Conservation (phyloP, 768 basidiomycete species). For the Naematelia aurantialba region DNA sequence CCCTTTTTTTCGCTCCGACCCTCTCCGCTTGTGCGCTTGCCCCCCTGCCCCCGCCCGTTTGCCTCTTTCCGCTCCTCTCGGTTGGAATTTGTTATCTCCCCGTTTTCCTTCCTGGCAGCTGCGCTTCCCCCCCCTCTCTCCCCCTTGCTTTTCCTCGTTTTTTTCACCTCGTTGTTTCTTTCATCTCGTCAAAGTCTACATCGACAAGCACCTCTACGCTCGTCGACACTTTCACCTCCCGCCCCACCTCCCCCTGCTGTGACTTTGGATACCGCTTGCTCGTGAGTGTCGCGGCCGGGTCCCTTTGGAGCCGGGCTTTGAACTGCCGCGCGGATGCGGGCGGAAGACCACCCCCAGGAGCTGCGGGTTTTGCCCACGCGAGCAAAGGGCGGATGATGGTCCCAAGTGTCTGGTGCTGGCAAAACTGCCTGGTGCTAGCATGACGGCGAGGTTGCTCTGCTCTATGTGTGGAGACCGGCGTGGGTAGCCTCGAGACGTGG, state of each 20-base stretch:
- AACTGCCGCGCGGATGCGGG: too few relatives aligned
- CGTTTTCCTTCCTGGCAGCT: too few relatives aligned
- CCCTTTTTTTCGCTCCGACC: not conserved
- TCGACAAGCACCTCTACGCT: not conserved
- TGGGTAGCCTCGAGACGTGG: too few relatives aligned
- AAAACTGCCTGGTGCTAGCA: too few relatives aligned
- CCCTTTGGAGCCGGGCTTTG: not conserved
- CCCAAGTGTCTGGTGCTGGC: too few relatives aligned
- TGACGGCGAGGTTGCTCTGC: too few relatives aligned
- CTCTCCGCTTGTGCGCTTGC: not conserved
- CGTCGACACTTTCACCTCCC: slow-evolving; percentile 4
- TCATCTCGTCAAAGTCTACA: not conserved
- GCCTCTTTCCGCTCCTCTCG: not conserved
- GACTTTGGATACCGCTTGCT: slow-evolving; percentile 45
- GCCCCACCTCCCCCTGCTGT: slow-evolving; percentile 23
- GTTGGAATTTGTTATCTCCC: too few relatives aligned
- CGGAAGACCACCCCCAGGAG: too few relatives aligned
- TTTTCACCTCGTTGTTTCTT: not conserved
- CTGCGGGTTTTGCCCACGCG: too few relatives aligned
- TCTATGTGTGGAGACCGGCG: too few relatives aligned
- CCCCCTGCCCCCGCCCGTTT: not conserved
- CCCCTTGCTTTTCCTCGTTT: not conserved
- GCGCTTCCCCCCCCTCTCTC: slow-evolving; percentile 1
- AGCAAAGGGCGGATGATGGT: too few relatives aligned
- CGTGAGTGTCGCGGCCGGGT: slow-evolving; percentile 21